Percentiles rank a stretch among this genome's conserved stretches.
Evolutionary conservation across 352 stramenopile species (phyloP).

Genomic region (Globisporangium carolinianum): DNA sequence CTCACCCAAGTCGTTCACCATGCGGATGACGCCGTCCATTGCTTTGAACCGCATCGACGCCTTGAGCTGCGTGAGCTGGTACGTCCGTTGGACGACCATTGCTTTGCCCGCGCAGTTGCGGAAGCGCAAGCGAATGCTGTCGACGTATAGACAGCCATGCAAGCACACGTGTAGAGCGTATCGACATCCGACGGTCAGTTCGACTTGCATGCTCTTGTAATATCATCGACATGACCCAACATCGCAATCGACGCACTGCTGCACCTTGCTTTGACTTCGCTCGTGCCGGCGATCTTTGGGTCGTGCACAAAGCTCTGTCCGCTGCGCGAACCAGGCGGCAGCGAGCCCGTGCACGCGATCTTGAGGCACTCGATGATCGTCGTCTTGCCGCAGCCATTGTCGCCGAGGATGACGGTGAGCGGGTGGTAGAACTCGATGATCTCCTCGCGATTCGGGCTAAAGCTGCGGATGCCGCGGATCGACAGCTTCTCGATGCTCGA

Average conservation of each 20-base stretch:
- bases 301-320: slow-evolving; percentile 97
- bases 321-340: slow-evolving; percentile 87
- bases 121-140: slow-evolving; percentile 87
- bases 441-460: slow-evolving; percentile 93
- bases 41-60: slow-evolving; percentile 91
- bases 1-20: slow-evolving; percentile 87
- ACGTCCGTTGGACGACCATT: slow-evolving; percentile 92
- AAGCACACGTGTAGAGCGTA: background rate
- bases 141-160: background rate
- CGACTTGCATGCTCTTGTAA: too few relatives aligned
- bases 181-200: too few relatives aligned
- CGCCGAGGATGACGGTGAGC: slow-evolving; percentile 97
- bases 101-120: slow-evolving; percentile 83
- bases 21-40: slow-evolving; percentile 93
- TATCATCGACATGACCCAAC: too few relatives aligned
- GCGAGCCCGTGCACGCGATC: slow-evolving; percentile 91
- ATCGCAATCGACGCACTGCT: background rate
- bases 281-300: slow-evolving; percentile 86
- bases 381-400: slow-evolving; percentile 98
- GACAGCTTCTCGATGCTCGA: slow-evolving; percentile 98
- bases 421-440: slow-evolving; percentile 98
- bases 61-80: slow-evolving; percentile 94
- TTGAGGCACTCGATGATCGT: slow-evolving; percentile 99
- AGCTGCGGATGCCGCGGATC: slow-evolving; percentile 97
- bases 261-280: slow-evolving; percentile 87